A percentile compares a stretch with the other conserved stretches of the same genome.
phyloP scores from a whole-genome alignment of 2,329 filamentous ascomycete species.

The Lasiodiplodia hormozganensis region DNA sequence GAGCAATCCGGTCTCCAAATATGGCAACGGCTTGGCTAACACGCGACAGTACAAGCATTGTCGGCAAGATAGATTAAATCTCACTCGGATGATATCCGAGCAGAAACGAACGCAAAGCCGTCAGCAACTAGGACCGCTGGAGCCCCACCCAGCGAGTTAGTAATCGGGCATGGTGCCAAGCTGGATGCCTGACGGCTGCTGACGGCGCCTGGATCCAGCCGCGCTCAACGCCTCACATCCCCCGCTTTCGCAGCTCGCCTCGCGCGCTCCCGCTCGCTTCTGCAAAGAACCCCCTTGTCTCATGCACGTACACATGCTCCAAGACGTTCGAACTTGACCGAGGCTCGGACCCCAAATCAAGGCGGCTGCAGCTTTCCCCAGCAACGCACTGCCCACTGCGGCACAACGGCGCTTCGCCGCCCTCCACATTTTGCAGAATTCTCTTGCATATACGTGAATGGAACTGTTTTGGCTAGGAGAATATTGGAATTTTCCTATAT shows the following conservation, averaged over 20 bases:
- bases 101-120: no score
- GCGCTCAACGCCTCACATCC: constrained; percentile 15
- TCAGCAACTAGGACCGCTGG: no score
- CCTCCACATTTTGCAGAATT: no score
- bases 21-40: no score
- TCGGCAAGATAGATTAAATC: no score
- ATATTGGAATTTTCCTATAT: no score
- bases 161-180: not conserved
- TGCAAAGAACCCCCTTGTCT: constrained; percentile 6
- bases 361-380: constrained; percentile 8
- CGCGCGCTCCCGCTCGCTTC: constrained; percentile 11
- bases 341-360: not conserved
- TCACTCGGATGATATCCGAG: no score
- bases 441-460: no score
- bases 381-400: not conserved
- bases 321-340: constrained; percentile 15
- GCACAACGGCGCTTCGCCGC: not conserved
- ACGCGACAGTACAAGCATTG: no score
- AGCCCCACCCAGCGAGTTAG: not conserved
- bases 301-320: constrained; percentile 21
- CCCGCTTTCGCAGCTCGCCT: not conserved
- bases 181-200: not conserved
- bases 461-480: no score
- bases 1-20: no score
- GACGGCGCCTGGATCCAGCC: not conserved